These are phyloP conservation scores for Setaria italica DNA, from an alignment of 202 grass and related monocot genomes.

Conservation along the genomic window DNA sequence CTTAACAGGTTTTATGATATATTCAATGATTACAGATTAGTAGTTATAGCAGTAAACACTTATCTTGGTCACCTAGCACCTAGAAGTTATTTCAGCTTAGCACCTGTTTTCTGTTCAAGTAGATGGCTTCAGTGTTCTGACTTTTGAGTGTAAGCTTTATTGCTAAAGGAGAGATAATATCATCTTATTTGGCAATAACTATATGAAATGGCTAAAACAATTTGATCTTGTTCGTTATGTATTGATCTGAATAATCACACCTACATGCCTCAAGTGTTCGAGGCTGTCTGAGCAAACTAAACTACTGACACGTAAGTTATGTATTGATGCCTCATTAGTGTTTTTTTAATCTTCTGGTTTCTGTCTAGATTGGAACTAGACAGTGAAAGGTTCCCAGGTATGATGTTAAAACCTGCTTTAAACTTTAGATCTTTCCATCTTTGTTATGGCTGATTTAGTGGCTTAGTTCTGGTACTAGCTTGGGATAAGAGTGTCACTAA, in stretches of 20 bases:
- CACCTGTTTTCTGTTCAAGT: constrained; percentile 11
- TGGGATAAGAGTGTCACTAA: background rate
- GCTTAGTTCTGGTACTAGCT: background rate
- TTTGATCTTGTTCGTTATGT: background rate
- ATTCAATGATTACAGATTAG: background rate
- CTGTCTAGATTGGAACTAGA: constrained; percentile 1
- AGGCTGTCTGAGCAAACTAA: background rate
- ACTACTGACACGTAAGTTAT: background rate
- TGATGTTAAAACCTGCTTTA: background rate
- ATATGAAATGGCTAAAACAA: background rate
- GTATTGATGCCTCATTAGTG: background rate
- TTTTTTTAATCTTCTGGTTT: background rate
- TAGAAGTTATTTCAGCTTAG: constrained; percentile 14
- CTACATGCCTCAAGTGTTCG: background rate
- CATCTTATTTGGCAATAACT: background rate
- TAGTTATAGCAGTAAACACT: background rate
- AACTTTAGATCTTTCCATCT: background rate
- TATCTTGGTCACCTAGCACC: background rate
- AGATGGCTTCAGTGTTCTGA: background rate
- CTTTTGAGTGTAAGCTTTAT: background rate
- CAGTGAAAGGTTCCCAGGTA: background rate
- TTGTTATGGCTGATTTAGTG: background rate
- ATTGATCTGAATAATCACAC: background rate
- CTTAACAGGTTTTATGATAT: background rate
- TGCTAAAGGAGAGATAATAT: background rate